Percentiles rank a stretch among this genome's conserved stretches.
Evolutionary conservation across 495 filamentous ascomycete genomes (phyloP).

Genomic region (Neurospora tetrasperma): DNA sequence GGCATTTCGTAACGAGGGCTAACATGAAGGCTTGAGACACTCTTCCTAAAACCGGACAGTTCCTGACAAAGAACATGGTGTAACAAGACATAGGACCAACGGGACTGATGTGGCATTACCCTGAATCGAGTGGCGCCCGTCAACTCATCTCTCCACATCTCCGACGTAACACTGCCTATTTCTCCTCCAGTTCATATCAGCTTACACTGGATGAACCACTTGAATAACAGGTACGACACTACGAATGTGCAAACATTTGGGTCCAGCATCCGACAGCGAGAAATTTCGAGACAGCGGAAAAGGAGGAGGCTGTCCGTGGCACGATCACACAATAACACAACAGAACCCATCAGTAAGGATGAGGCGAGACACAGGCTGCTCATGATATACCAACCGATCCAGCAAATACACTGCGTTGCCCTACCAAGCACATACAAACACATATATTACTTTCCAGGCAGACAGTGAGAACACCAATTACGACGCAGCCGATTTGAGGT

Average conservation of each 20-base stretch:
- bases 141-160: background rate
- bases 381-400: background rate
- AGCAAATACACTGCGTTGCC: background rate
- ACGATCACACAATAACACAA: background rate
- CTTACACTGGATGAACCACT: background rate
- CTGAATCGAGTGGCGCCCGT: background rate
- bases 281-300: background rate
- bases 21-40: background rate
- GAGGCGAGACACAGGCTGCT: background rate
- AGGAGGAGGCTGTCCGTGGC: background rate
- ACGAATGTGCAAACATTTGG: background rate
- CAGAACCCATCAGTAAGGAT: background rate
- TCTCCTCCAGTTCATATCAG: background rate
- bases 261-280: background rate
- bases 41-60: background rate
- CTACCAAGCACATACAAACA: background rate
- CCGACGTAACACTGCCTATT: background rate
- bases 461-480: background rate
- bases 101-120: background rate
- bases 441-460: background rate
- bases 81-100: background rate
- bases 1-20: background rate
- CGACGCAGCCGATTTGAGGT: background rate
- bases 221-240: background rate
- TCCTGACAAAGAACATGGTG: background rate